Conservation (phyloP, 2,329 filamentous ascomycete genomes). For the Xylariaceae sp. region DNA sequence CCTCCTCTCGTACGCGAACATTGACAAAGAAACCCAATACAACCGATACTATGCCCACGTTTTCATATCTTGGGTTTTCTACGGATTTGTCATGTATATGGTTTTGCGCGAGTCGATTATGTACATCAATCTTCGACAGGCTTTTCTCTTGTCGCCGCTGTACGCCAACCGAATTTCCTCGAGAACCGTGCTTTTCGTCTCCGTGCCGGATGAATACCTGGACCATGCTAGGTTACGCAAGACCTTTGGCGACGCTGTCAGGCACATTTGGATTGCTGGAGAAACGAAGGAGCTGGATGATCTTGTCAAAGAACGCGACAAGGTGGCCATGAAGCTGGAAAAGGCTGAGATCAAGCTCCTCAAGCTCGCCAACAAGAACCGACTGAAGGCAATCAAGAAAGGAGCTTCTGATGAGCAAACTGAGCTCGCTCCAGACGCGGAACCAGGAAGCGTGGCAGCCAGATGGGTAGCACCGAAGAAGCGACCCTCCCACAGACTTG, state of each 20-base stretch:
- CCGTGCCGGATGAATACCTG: constrained; percentile 76
- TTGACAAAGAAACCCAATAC: constrained; percentile 51
- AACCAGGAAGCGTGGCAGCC: constrained; percentile 68
- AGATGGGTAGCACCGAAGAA: constrained; percentile 73
- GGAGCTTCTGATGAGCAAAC: constrained; percentile 40
- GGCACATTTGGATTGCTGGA: constrained; percentile 79
- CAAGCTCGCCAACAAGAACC: constrained; percentile 70
- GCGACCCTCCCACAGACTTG: constrained; percentile 72
- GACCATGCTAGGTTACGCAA: constrained; percentile 72
- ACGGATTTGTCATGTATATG: constrained; percentile 83
- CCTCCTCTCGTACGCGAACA: constrained; percentile 74
- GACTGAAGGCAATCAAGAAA: constrained; percentile 66
- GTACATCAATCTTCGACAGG: constrained; percentile 90
- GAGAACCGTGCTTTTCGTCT: constrained; percentile 83
- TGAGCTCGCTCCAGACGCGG: constrained; percentile 55
- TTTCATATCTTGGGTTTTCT: constrained; percentile 79
- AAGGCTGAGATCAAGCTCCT: constrained; percentile 84
- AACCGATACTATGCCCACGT: constrained; percentile 78
- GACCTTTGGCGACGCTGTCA: constrained; percentile 79
- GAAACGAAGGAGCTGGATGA: constrained; percentile 77
- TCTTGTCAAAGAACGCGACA: constrained; percentile 76
- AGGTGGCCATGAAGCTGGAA: constrained; percentile 78
- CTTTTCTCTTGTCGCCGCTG: constrained; percentile 80
- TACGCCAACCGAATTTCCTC: constrained; percentile 86
- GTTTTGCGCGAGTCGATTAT: constrained; percentile 85